Percentiles rank a stretch among this genome's conserved stretches.
These are phyloP conservation scores for Nakazawaea siamensis DNA, from an alignment of 805 yeast genomes.

Conservation along the genomic window DNA sequence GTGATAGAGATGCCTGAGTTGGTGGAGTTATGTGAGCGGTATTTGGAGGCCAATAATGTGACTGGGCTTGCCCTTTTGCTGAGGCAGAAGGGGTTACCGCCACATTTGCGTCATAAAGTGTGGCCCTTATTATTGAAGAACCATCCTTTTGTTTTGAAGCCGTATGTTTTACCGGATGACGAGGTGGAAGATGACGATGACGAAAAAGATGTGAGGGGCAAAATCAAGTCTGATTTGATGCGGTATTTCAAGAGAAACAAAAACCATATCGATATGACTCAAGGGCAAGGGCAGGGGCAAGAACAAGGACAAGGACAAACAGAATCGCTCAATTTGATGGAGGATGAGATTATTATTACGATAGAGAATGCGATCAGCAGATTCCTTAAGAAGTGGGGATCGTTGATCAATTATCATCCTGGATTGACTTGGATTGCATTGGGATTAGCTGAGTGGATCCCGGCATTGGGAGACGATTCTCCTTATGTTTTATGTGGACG, in stretches of 20 bases:
- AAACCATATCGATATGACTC: constrained; percentile 17
- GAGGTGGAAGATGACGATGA: constrained; percentile 22
- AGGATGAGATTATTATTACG: constrained; percentile 42
- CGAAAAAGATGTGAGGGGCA: constrained; percentile 18
- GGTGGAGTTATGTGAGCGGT: constrained; percentile 45
- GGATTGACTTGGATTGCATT: constrained; percentile 86
- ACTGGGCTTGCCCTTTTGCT: constrained; percentile 75
- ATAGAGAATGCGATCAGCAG: constrained; percentile 53
- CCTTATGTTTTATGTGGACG: constrained; percentile 49
- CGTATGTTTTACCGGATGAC: constrained; percentile 60
- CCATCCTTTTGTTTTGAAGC: constrained; percentile 79
- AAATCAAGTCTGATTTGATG: constrained; percentile 48
- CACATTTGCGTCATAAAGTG: constrained; percentile 62
- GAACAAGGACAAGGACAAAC: not conserved
- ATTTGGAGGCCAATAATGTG: constrained; percentile 52
- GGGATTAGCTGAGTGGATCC: constrained; percentile 84
- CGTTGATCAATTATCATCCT: constrained; percentile 65
- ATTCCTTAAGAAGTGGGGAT: constrained; percentile 75
- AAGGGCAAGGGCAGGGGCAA: constrained; percentile 2
- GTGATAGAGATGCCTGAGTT: constrained; percentile 40
- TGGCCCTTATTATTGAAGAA: constrained; percentile 80
- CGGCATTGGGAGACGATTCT: constrained; percentile 38
- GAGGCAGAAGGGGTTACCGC: constrained; percentile 80
- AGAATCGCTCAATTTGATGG: constrained; percentile 21
- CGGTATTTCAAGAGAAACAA: constrained; percentile 49